Conservation (phyloP, 768 basidiomycete genomes). For the Gloeopeniophorella convolvens region DNA sequence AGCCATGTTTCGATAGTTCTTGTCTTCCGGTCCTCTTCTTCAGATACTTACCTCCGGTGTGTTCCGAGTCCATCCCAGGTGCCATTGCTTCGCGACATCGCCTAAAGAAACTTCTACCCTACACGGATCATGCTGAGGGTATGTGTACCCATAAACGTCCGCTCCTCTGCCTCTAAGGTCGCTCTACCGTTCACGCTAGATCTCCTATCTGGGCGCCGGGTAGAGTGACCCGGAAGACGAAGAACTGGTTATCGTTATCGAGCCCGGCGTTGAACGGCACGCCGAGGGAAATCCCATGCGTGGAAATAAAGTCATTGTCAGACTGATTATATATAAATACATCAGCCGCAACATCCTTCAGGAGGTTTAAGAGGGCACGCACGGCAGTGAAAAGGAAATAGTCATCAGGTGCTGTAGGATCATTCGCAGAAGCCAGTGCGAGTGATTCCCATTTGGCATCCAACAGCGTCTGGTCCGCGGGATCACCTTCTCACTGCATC, state of each 20-base stretch:
- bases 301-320: constrained; percentile 60
- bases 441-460: constrained; percentile 65
- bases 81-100: too few relatives aligned
- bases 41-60: too few relatives aligned
- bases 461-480: constrained; percentile 47
- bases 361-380: neutral
- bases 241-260: constrained; percentile 55
- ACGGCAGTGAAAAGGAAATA: constrained; percentile 63
- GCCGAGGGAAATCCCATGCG: constrained; percentile 45
- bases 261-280: constrained; percentile 45
- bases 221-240: constrained; percentile 57
- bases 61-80: too few relatives aligned
- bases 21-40: too few relatives aligned
- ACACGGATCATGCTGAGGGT: too few relatives aligned
- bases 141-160: too few relatives aligned
- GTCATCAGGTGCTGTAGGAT: constrained; percentile 49
- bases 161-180: too few relatives aligned
- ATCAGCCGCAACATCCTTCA: neutral
- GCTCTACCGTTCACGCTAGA: too few relatives aligned
- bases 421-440: constrained; percentile 48
- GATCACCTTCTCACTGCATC: constrained; percentile 33
- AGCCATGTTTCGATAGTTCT: too few relatives aligned
- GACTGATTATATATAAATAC: constrained; percentile 27
- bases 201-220: constrained; percentile 27
- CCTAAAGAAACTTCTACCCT: too few relatives aligned